These are phyloP conservation scores for Thalassiosira ordinaria DNA, from an alignment of 352 stramenopile genomes.

Conservation along the genomic window DNA sequence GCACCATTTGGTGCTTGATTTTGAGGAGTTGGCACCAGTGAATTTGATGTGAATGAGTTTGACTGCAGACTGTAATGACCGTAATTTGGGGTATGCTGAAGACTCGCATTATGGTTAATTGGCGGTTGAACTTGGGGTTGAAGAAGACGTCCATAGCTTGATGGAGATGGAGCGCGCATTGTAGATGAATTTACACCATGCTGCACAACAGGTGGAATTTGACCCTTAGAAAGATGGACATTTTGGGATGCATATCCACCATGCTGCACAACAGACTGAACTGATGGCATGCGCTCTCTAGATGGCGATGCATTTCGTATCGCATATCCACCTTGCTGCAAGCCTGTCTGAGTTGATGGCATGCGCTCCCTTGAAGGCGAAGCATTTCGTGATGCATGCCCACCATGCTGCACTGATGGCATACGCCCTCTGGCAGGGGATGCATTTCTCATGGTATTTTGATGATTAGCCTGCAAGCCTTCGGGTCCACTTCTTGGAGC, in stretches of 20 bases:
- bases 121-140: conserved; percentile 1
- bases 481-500: too few species aligned
- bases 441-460: conserved; percentile 3
- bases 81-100: neutral
- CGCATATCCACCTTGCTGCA: conserved; percentile 4
- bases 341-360: neutral
- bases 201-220: conserved; percentile 5
- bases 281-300: conserved; percentile 3
- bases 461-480: too few species aligned
- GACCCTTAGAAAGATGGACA: conserved; percentile 1
- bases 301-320: neutral
- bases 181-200: neutral
- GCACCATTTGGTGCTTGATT: neutral
- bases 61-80: conserved; percentile 13
- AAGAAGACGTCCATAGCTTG: conserved; percentile 20
- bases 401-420: conserved; percentile 8
- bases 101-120: conserved; percentile 15
- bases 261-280: conserved; percentile 8
- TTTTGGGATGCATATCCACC: neutral
- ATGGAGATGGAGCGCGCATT: conserved; percentile 18
- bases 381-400: conserved; percentile 7
- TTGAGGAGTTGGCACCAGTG: neutral
- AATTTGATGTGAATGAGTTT: conserved; percentile 10
- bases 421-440: conserved; percentile 7
- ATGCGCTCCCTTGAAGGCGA: conserved; percentile 15